These are phyloP conservation scores for Saccharomycopsis lassenensis DNA, from an alignment of 805 yeast species.

Conservation along the genomic window DNA sequence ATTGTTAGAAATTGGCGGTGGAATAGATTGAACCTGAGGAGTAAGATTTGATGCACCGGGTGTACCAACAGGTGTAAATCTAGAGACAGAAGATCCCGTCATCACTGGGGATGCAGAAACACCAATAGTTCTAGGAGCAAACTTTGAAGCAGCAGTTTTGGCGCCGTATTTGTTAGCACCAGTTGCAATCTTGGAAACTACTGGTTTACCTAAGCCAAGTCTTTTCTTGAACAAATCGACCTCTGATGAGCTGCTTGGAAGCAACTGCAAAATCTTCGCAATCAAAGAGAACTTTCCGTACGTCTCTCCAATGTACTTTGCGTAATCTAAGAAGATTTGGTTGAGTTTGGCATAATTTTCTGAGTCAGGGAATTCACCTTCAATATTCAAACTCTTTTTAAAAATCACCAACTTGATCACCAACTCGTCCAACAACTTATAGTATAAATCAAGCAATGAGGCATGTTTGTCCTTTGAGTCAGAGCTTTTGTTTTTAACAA, in stretches of 20 bases:
- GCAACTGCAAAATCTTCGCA: constrained; percentile 47
- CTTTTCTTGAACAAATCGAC: constrained; percentile 71
- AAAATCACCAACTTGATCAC: constrained; percentile 14
- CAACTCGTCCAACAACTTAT: constrained; percentile 14
- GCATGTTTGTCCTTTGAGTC: constrained; percentile 19
- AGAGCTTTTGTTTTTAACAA: constrained; percentile 15
- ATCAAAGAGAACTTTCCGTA: constrained; percentile 77
- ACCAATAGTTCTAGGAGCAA: constrained; percentile 1
- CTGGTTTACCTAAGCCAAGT: constrained; percentile 16
- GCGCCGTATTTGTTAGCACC: constrained; percentile 16
- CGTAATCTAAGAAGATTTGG: constrained; percentile 65
- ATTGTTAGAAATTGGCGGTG: constrained; percentile 4
- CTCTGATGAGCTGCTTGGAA: constrained; percentile 68
- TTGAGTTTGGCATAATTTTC: constrained; percentile 25
- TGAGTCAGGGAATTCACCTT: constrained; percentile 24
- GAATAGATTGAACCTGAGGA: too few relatives aligned
- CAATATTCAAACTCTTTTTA: constrained; percentile 13
- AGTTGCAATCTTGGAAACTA: constrained; percentile 14
- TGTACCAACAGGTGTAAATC: too few relatives aligned
- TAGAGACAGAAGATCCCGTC: too few relatives aligned
- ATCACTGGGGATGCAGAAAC: too few relatives aligned
- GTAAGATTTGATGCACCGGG: too few relatives aligned
- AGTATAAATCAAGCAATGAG: constrained; percentile 20
- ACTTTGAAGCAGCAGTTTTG: constrained; percentile 14
- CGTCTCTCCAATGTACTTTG: constrained; percentile 64